Evolutionary conservation across 192 early-diverging fungal genomes (phyloP).

Genomic region (Gaertneriomyces semiglobifer): DNA sequence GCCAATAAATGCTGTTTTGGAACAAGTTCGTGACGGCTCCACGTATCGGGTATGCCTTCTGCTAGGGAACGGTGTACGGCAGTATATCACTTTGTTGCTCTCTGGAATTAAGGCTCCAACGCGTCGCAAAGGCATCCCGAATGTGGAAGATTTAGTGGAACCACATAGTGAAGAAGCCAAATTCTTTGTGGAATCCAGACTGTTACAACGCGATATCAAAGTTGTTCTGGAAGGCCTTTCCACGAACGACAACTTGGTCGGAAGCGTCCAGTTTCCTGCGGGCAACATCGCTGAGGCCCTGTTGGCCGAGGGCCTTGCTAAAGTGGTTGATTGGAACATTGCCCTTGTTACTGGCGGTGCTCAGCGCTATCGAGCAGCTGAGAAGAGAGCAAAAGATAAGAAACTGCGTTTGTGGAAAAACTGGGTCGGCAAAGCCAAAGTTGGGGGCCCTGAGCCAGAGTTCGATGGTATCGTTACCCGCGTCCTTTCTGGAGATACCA

Average conservation of each 20-base stretch:
- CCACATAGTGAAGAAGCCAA: constrained; percentile 92
- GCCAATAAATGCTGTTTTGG: constrained; percentile 72
- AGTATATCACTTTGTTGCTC: constrained; percentile 72
- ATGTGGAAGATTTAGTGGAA: constrained; percentile 69
- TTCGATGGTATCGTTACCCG: constrained; percentile 61
- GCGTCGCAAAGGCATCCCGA: constrained; percentile 71
- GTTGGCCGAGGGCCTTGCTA: constrained; percentile 75
- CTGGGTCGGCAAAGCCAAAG: constrained; percentile 54
- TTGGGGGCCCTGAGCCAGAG: constrained; percentile 53
- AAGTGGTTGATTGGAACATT: constrained; percentile 83
- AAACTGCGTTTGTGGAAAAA: constrained; percentile 84
- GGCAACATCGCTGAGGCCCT: constrained; percentile 92
- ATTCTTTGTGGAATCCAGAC: constrained; percentile 83
- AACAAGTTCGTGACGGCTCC: constrained; percentile 91
- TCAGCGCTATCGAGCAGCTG: constrained; percentile 69
- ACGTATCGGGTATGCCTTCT: constrained; percentile 74
- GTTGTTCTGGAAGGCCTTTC: constrained; percentile 76
- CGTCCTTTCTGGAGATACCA: constrained; percentile 57
- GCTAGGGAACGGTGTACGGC: constrained; percentile 55
- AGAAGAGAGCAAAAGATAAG: constrained; percentile 73
- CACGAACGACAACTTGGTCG: constrained; percentile 70
- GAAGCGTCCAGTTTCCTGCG: constrained; percentile 67
- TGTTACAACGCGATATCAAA: constrained; percentile 88
- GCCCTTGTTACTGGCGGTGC: constrained; percentile 70
- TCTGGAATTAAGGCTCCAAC: constrained; percentile 85